Percentiles rank a stretch among this genome's conserved stretches.
Evolutionary conservation across 2,329 filamentous ascomycete species (phyloP).

Genomic region (Didymella segeticola): DNA sequence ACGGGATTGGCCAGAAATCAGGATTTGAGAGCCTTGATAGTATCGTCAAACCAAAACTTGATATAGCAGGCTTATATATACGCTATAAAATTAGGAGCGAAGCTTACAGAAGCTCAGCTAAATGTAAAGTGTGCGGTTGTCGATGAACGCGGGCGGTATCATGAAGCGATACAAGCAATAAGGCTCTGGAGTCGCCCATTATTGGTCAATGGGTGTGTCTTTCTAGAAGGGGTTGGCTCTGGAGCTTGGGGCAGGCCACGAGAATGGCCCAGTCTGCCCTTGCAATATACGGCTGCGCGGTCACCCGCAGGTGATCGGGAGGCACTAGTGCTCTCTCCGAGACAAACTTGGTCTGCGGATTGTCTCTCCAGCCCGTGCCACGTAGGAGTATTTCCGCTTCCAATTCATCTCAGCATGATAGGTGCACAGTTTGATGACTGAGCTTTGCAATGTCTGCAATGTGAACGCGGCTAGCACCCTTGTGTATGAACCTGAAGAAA

Average conservation of each 20-base stretch:
- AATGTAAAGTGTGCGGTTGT: slow-evolving; percentile 49
- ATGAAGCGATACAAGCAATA: slow-evolving; percentile 57
- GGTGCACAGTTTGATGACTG: slow-evolving; percentile 54
- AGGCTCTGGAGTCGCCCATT: slow-evolving; percentile 19
- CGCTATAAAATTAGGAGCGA: slow-evolving; percentile 47
- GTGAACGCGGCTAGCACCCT: slow-evolving; percentile 61
- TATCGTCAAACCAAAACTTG: slow-evolving; percentile 66
- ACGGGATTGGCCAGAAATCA: neutral
- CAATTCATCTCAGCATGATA: slow-evolving; percentile 55
- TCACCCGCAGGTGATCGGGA: slow-evolving; percentile 22
- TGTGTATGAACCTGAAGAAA: slow-evolving; percentile 63
- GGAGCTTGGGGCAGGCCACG: slow-evolving; percentile 60
- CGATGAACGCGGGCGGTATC: slow-evolving; percentile 45
- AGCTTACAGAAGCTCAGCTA: slow-evolving; percentile 48
- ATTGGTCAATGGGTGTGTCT: slow-evolving; percentile 15
- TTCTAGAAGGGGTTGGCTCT: slow-evolving; percentile 55
- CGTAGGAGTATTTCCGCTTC: slow-evolving; percentile 60
- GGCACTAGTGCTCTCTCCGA: slow-evolving; percentile 34
- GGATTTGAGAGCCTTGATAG: slow-evolving; percentile 43
- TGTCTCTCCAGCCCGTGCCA: slow-evolving; percentile 64
- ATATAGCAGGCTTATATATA: slow-evolving; percentile 55
- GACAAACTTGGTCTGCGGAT: slow-evolving; percentile 61
- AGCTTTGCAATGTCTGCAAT: slow-evolving; percentile 62
- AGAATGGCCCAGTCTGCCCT: slow-evolving; percentile 61
- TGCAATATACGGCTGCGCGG: slow-evolving; percentile 16